Base-by-base conservation (phyloP, 495 filamentous ascomycete genomes). In the Hyaloscypha hepaticicola region DNA sequence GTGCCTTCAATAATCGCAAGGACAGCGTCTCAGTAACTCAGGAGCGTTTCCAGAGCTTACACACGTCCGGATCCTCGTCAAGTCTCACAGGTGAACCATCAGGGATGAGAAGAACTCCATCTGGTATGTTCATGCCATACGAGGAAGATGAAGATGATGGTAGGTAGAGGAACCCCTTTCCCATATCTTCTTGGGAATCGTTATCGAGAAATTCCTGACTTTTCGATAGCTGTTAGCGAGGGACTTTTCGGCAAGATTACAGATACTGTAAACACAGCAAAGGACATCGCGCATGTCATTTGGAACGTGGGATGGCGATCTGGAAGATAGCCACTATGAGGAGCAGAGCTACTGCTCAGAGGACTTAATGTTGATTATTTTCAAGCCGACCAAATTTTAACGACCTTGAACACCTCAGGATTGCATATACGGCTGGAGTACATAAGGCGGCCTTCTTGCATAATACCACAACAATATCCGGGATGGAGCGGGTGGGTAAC, bases 241-340 rank as follows among this genome's bases (percentile, higher is more conserved):
- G 81, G 84, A 24, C 77, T 98, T 38, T 84, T 97, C 66, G 90
- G 91, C 63, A 85, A 88, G 66, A 88, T 97, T 25, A 87, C 95
- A 71, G 91, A 98, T 74, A 95, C 93, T 49, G 91, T 99, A 70
- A 97, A 99, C 78, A 98, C 94, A 8, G 93, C 94, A 50, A 88
- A 88, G 68, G 95, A 99, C 70, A 99, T 99, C 69, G 92, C 90
- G 41, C 91, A 96, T 79, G 93, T 98, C 41, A 91, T 98, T 67
- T 96, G 92, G 93, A 99, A 99, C 73, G 95, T 98, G 60, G 94
- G 94, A 38, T 97, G 94, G 95, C 85, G 90, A 45, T 45, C 38
- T 45, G 38, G 38, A 68, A 82, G 85, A 67, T 93, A 56, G 55
- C 60, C 63, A 33, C 31, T 66, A 53, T 66, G 63, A 60, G 63